phyloP scores from a whole-genome alignment of 108 stramenopile genomes.

The Pseudonitzschia multistriata region DNA sequence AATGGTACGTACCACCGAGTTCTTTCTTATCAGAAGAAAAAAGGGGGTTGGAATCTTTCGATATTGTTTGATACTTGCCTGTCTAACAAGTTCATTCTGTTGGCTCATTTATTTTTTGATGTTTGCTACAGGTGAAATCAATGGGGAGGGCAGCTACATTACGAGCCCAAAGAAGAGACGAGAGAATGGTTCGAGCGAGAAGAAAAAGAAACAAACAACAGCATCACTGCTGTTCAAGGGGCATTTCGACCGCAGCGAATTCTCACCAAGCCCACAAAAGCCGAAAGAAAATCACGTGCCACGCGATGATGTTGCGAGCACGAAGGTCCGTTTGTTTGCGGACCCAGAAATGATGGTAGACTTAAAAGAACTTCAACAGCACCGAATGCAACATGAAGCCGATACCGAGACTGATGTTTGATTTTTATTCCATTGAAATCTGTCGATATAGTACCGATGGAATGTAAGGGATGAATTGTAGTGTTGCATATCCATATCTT shows the following conservation, averaged over 20 bases:
- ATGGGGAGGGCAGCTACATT: constrained; percentile 1
- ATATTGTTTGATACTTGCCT: neutral
- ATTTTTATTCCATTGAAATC: no score
- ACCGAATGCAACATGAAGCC: no score
- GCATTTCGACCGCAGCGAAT: neutral
- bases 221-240: neutral
- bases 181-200: neutral
- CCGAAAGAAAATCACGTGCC: neutral
- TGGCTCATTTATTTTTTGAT: neutral
- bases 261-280: neutral
- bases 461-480: no score
- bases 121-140: neutral
- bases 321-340: neutral
- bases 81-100: neutral
- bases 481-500: no score
- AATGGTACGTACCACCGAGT: neutral
- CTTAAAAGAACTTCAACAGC: neutral
- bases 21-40: no score
- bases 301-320: neutral
- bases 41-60: neutral
- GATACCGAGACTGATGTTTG: no score
- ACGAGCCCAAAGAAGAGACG: neutral
- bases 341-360: neutral
- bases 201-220: neutral
- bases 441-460: no score